Base-by-base conservation (phyloP, 768 basidiomycete genomes). In the Nevesoporus exiguus region DNA sequence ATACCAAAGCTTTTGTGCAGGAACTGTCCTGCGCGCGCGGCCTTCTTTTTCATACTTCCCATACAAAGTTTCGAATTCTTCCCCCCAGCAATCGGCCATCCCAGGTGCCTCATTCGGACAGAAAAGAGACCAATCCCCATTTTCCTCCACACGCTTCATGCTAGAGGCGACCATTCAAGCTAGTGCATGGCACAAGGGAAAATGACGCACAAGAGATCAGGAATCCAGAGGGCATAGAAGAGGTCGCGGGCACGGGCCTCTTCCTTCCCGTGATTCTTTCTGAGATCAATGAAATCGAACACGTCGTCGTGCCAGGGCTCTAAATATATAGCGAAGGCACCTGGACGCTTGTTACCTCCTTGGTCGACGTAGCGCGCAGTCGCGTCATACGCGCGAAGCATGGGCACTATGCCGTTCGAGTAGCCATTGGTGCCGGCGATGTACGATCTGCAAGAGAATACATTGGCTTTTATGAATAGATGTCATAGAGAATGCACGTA, bases 251-350 rank as follows among this genome's bases (percentile, higher is more conserved):
- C 97, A 57, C 96, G 92, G 30, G 85, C 84, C 73, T 98, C 95
- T 73, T 98, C 97, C 71, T 98, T 98, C 50, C 96, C 97, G 63
- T 98, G 96, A 71, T 99, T 99, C 83, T 98, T 98, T 65, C 97
- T 81, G 43, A 99, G 80, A 67, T 98, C 96, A 62, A 99, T 81
- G 77, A 99, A 98, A 54, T 97, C 95, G 63, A 98, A 97, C 68
- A 99, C 72, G 71, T 98, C 97, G 17, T 92, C 83, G 68, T 99
- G 97, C 97, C 97, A 99, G 14, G 97, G 97, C 74, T 99, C 97
- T 66, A 98, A 78, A 75, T 99, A 99, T 71, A 99, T 90, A 17
- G 97, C 91, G 62, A 99, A 98, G 1, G 97, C 97, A 56, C 97
- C 97, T 1, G 97, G 97, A 24, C 97, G 90, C 76, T 98, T 98